Base-by-base conservation (phyloP, 495 filamentous ascomycete genomes). In the Talaromyces borbonicus region DNA sequence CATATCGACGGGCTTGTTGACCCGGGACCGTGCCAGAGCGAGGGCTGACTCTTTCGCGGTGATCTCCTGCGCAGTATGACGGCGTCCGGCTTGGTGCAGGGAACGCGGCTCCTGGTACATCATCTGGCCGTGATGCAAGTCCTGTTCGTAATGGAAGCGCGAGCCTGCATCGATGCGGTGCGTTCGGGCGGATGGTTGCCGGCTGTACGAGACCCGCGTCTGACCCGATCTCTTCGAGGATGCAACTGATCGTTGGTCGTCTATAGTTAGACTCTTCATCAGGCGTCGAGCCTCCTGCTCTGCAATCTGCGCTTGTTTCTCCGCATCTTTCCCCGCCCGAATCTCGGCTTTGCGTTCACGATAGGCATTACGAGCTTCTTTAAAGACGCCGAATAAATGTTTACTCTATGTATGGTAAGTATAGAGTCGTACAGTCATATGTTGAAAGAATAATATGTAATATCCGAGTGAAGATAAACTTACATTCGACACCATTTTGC, bases 401-500 rank as follows among this genome's bases (percentile, higher is more conserved):
- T 90, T 94, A 62, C 84, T 87, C 88, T 95, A 44, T 8, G 22
- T n/a, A 25, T 23, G 8, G 9, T 16, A 18, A 2, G n/a, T 8
- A 5, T 31, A 20, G 16, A 38, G 11, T 11, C 23, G 30, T 36
- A n/a, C 20, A 36, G 20, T 25, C 16, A 46, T 15, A 7, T 35
- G 19, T 3, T 12, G 22, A 1, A 29, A 29, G 26, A 8, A 43
- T 8, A 25, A 27, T 14, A 14, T n/a, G 22, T n/a, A 1, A 40
- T 47, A 24, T 12, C 47, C 24, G 27, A 20, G 40, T 44, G 39
- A 16, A 32, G 24, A 29, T 39, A 49, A 43, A 66, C 85, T 63
- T 76, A 92, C 87, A 47, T 84, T 92, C 73, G 82, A 90, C 42
- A 95, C 85, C 7, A 93, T 80, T 72, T 95, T 90, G 48, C 87